These are phyloP conservation scores for Pseudogymnoascus sp. DNA, from an alignment of 2,329 filamentous ascomycete species.

Conservation along the genomic window DNA sequence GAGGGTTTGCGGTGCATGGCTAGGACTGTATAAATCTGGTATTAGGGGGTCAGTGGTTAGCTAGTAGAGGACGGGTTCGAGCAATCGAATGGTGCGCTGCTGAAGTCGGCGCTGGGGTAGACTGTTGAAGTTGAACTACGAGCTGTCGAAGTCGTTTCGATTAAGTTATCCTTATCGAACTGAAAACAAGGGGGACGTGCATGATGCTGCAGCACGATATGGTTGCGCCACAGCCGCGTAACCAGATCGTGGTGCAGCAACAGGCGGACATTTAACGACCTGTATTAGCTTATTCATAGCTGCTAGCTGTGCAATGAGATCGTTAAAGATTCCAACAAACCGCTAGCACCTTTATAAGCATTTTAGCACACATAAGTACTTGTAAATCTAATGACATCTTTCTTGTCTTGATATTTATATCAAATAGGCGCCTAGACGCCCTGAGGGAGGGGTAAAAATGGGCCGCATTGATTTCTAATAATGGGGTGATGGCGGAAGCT, in stretches of 20 bases:
- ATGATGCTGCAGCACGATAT: neutral
- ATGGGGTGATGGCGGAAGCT: neutral
- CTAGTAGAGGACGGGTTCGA: neutral
- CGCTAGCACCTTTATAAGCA: neutral
- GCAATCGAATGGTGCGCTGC: neutral
- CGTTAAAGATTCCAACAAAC: neutral
- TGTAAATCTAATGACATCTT: neutral
- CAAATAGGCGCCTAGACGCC: neutral
- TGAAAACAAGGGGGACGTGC: neutral
- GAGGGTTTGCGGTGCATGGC: conserved; percentile 43
- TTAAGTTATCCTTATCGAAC: neutral
- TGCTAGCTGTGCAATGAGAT: neutral
- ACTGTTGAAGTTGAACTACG: neutral
- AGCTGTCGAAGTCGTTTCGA: neutral
- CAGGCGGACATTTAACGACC: neutral
- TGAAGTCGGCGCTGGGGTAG: neutral
- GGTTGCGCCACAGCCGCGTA: neutral
- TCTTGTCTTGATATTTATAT: neutral
- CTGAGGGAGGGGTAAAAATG: neutral
- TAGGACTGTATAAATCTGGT: neutral
- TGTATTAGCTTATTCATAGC: neutral
- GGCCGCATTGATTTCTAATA: neutral
- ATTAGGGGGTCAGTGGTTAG: neutral
- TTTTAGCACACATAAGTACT: neutral
- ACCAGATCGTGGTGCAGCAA: neutral